phyloP scores from a whole-genome alignment of 768 basidiomycete species.

The Tricholoma matsutake region DNA sequence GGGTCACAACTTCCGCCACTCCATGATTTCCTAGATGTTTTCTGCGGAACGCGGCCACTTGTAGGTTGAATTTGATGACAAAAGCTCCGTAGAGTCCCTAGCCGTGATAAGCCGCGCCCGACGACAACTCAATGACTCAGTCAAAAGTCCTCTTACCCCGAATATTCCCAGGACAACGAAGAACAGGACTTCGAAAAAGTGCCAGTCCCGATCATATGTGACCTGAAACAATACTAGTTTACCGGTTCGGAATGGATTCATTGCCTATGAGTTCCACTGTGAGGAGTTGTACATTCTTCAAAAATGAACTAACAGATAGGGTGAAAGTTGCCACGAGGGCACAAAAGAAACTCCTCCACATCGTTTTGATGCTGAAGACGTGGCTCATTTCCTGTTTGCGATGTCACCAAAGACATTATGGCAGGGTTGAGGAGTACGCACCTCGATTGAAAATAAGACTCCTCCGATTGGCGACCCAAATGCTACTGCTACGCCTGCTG shows the following conservation, averaged over 20 bases:
- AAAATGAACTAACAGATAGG: slow-evolving; percentile 66
- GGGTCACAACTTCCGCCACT: slow-evolving; percentile 82
- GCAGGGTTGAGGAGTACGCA: slow-evolving; percentile 23
- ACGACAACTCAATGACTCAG: background rate
- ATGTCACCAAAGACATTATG: background rate
- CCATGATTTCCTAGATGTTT: slow-evolving; percentile 84
- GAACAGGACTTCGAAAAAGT: slow-evolving; percentile 97
- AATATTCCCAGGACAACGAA: slow-evolving; percentile 95
- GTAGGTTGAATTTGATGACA: slow-evolving; percentile 94
- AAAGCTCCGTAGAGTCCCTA: slow-evolving; percentile 98
- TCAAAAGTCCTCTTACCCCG: slow-evolving; percentile 57
- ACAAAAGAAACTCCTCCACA: slow-evolving; percentile 98
- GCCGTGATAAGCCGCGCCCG: background rate
- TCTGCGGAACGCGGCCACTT: slow-evolving; percentile 90
- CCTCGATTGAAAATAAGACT: slow-evolving; percentile 96
- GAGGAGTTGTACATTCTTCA: slow-evolving; percentile 1
- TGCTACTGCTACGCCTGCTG: slow-evolving; percentile 97
- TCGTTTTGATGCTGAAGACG: slow-evolving; percentile 93
- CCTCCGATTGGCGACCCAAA: slow-evolving; percentile 99
- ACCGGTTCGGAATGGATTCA: slow-evolving; percentile 98
- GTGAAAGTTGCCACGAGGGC: slow-evolving; percentile 96
- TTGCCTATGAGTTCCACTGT: slow-evolving; percentile 53
- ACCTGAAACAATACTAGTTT: slow-evolving; percentile 98
- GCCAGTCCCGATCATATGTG: slow-evolving; percentile 97
- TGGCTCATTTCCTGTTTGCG: slow-evolving; percentile 91